Percentiles rank a stretch among this genome's conserved stretches.
Conservation (phyloP, 768 basidiomycete species). For the Tephrocybe rancida region DNA sequence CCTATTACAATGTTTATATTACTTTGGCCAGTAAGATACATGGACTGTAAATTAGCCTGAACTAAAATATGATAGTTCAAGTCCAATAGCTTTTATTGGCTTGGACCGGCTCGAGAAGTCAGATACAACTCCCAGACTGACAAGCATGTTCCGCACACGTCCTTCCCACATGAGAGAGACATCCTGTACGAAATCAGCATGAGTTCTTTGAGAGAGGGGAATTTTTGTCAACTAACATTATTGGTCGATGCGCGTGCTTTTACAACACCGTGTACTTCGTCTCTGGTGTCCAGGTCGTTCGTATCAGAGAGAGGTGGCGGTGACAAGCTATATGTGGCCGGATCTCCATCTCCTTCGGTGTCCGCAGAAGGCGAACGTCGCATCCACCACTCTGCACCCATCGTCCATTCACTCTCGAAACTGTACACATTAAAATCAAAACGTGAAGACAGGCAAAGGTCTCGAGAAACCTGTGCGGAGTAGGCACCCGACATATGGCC, state of each 20-base stretch:
- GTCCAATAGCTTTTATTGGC: conserved; percentile 86
- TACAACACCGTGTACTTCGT: conserved; percentile 75
- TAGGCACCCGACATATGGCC: conserved; percentile 93
- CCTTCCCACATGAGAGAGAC: conserved; percentile 95
- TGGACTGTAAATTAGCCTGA: conserved; percentile 33
- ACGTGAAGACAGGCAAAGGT: conserved; percentile 84
- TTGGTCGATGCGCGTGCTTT: conserved; percentile 91
- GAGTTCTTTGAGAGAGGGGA: neutral
- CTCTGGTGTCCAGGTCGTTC: conserved; percentile 19
- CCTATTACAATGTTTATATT: no score
- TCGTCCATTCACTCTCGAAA: conserved; percentile 94
- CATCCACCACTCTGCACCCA: conserved; percentile 97
- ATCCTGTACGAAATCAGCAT: conserved; percentile 49
- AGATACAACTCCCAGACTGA: conserved; percentile 90
- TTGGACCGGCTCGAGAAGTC: conserved; percentile 84
- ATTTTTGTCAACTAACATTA: conserved; percentile 54
- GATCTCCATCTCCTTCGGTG: conserved; percentile 24
- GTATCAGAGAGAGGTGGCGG: conserved; percentile 4
- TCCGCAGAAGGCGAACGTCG: conserved; percentile 51
- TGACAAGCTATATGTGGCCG: conserved; percentile 16
- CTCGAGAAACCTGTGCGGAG: conserved; percentile 82
- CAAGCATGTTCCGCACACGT: conserved; percentile 83
- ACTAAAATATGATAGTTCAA: conserved; percentile 95
- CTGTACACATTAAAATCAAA: conserved; percentile 98
- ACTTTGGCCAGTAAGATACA: neutral